Evolutionary conservation across 73 alveolate genomes (phyloP).

Genomic region (Paramecium tetraurelia): DNA sequence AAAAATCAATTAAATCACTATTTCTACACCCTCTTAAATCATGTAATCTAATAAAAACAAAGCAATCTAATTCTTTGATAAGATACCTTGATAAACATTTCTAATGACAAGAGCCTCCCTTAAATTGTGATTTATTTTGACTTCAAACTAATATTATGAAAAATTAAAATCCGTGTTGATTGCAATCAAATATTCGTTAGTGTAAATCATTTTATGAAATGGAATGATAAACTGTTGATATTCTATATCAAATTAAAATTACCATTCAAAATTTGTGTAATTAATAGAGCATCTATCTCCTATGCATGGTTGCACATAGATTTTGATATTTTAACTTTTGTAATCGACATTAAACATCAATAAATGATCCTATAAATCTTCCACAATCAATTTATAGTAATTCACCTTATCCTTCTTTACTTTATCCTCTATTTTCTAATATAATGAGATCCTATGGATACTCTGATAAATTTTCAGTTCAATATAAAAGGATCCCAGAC

Average conservation of each 20-base stretch:
- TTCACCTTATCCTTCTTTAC: not conserved
- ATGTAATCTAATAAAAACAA: not conserved
- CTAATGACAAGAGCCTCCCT: not conserved
- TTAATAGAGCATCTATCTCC: not conserved
- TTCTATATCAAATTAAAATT: not conserved
- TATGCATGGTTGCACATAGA: not conserved
- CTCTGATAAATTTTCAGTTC: not conserved
- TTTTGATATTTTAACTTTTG: not conserved
- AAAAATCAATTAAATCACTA: not conserved
- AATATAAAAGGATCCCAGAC: not conserved
- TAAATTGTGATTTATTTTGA: not conserved
- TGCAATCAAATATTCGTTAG: not conserved
- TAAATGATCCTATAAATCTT: not conserved
- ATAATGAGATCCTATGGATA: not conserved
- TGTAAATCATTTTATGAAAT: not conserved
- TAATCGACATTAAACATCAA: not conserved
- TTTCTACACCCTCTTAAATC: too few relatives aligned
- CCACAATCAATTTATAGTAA: not conserved
- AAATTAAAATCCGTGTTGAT: not conserved
- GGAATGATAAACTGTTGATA: not conserved
- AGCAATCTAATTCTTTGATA: not conserved
- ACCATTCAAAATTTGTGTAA: not conserved
- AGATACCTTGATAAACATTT: not conserved
- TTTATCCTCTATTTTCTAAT: not conserved
- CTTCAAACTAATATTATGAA: not conserved